Evolutionary conservation across 768 basidiomycete genomes (phyloP), one percentile per base, ranked within the genome.

Genomic region (Mycena alexandri): DNA sequence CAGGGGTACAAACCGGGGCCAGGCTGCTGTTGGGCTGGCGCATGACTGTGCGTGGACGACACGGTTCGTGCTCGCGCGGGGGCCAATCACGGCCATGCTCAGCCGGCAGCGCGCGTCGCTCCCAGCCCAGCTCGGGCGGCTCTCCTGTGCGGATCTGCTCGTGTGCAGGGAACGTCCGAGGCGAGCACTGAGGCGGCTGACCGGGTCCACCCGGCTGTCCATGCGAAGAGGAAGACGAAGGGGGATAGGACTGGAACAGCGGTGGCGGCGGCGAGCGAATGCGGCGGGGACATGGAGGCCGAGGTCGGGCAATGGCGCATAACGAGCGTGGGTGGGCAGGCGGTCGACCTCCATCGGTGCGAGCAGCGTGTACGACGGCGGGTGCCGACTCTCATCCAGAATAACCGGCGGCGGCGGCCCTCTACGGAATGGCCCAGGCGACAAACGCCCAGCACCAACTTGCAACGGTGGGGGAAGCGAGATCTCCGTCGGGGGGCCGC

Each of bases 371-470:
- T 92, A 91, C 5, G 88, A 86, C 11, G 87, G 86, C 0, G 82
- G 75, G 60, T 92, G 91, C n/a, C 91, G 86, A 10, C 82, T 82
- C 72, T 94, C 93, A 66, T 94, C 93, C 11, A 94, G 79, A 57
- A 92, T 85, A 44, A 94, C 90, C 13, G 93, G 93, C 8, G 93
- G 93, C 0, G 93, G 93, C 3, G 92, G 91, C 2, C 93, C 92
- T 38, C 93, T 93, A 68, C 93, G 81, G 82, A 94, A 95, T 14
- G 93, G 93, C 19, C 87, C 87, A 0, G 92, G 90, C 1, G 88
- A 88, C 41, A 66, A 83, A n/a, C 85, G 84, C 48, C 79, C 75
- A 19, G 79, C 77, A 51, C 81, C 77, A 1, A 82, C 81, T 48
- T 84, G 84, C 19, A 88, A 85, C 1, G 91, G 90, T 10, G 88